Base-by-base conservation (phyloP, 169 alveolate genomes). In the Babesia ovata region DNA sequence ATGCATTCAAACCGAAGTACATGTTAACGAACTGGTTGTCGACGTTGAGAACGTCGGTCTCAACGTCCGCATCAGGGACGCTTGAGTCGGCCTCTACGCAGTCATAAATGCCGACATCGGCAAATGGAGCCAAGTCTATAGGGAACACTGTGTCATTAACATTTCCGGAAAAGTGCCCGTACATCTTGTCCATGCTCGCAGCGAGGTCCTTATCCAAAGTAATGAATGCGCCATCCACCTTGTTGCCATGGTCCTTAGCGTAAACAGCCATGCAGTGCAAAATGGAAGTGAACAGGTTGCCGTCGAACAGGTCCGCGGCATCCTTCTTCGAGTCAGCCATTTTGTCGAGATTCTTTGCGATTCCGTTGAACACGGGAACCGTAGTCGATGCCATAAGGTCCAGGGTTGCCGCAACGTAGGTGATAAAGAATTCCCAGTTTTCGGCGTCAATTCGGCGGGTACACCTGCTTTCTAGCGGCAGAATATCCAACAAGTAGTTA, bases 291-390 rank as follows among this genome's bases (percentile, higher is more conserved):
- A 79, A 79, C 58, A 79, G 70, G 54, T 79, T 79, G 21, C 87
- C 87, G 28, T 79, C 87, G 36, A 79, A 79, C 54, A 79, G 19
- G 58, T 79, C 87, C 9, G 65, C 72, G 17, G 61, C 78, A 45
- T 75, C 84, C 19, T 59, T 39, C 24, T 53, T 48, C 48, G 62
- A 75, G 33, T 75, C 44, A 4, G 24, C 48, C 66, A 75, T 52
- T 19, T 62, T n/a, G 10, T 28, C 48, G 8, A 65, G 53, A 9
- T 56, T 21, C 24, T 52, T 71, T 9, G 28, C 36, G 26, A 79
- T 36, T 0, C 71, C 63, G 36, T 26, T 45, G 24, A 79, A 45
- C 11, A 79, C 52, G 16, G 63, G 82, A 26, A 66, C 48, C 0
- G 87, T 52, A 0, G 63, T 60, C 33, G 54, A 62, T 0, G 75